Percentiles rank a stretch among this genome's conserved stretches.
These are phyloP conservation scores for Parachaetomium inaequale DNA, from an alignment of 495 filamentous ascomycete genomes.

Conservation along the genomic window DNA sequence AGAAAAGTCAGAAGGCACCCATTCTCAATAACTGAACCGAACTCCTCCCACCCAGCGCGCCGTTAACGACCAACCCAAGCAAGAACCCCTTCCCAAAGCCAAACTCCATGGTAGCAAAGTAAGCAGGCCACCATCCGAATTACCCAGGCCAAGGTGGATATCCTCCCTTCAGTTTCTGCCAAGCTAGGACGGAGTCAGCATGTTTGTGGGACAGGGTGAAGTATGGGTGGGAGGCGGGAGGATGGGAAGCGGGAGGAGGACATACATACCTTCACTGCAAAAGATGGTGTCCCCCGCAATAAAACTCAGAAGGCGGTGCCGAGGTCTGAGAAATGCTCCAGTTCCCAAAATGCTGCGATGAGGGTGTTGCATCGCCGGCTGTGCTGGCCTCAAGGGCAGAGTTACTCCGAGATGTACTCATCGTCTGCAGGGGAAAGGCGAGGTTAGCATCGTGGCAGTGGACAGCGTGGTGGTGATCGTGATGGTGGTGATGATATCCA, in stretches of 20 bases:
- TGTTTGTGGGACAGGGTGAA: not conserved
- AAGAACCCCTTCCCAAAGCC: not conserved
- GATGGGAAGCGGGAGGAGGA: too few species aligned
- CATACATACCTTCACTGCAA: conserved; percentile 5
- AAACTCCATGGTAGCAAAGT: not conserved
- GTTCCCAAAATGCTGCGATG: not conserved
- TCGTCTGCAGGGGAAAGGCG: not conserved
- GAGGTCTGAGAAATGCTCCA: not conserved
- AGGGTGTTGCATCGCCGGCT: not conserved
- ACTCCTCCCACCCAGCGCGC: not conserved
- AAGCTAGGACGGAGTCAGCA: not conserved
- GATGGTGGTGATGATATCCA: conserved; percentile 5
- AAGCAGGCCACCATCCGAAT: not conserved
- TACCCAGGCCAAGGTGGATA: not conserved
- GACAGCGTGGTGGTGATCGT: not conserved
- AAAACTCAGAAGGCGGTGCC: not conserved
- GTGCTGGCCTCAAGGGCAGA: not conserved
- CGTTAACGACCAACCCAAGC: not conserved
- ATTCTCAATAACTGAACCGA: not conserved
- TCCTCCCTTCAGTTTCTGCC: not conserved
- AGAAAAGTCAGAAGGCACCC: not conserved
- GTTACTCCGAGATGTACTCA: conserved; percentile 9
- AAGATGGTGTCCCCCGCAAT: not conserved
- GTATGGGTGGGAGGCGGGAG: not conserved
- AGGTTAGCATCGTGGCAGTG: conserved; percentile 6